Evolutionary conservation across 2,329 filamentous ascomycete species (phyloP), one percentile per base, ranked within the genome.

Genomic region (Talaromyces piceae): DNA sequence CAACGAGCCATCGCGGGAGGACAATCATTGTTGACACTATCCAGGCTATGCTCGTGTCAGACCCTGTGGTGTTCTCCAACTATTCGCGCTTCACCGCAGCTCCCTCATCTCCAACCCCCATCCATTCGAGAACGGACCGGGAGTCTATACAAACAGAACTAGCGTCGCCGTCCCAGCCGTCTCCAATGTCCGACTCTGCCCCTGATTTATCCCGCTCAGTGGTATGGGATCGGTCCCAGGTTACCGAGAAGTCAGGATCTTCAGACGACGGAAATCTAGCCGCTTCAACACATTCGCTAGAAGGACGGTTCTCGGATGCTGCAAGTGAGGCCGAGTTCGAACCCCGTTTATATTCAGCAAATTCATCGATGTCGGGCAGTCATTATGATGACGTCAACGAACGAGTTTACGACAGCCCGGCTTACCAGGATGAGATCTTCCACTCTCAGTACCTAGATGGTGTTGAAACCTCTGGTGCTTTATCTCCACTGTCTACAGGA

Each of bases 61-160:
- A 77, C 54, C 67, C 72, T 3, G 66, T 69, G 3, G 70, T 73
- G n/a, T 77, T 78, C 47, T 69, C 71, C 3, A 73, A 70, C 22
- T 69, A 73, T 56, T 66, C 71, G 39, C 63, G 65, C 4, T 73
- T 72, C 30, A 59, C 59, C 4, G 53, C 57, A 7, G 67, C 63
- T 31, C 52, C 59, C 3, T 69, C 63, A 9, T 70, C 64, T 13
- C 60, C 64, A 18, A 64, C 63, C 25, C 63, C 64, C 9, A 61
- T 64, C 54, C 64, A 63, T 8, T 64, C 66, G 12, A 67, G 65
- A 45, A 60, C 59, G 51, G 54, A 18, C 26, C 47, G 23, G 30
- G 54, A 59, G 7, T 57, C 62, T 9, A 65, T 67, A 1, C 59
- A 61, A 39, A 58, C 61, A 5, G 55, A 59, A 5, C 55, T 59